These are phyloP conservation scores for Clonostachys rhizophaga DNA, from an alignment of 2,329 filamentous ascomycete genomes.

Conservation along the genomic window DNA sequence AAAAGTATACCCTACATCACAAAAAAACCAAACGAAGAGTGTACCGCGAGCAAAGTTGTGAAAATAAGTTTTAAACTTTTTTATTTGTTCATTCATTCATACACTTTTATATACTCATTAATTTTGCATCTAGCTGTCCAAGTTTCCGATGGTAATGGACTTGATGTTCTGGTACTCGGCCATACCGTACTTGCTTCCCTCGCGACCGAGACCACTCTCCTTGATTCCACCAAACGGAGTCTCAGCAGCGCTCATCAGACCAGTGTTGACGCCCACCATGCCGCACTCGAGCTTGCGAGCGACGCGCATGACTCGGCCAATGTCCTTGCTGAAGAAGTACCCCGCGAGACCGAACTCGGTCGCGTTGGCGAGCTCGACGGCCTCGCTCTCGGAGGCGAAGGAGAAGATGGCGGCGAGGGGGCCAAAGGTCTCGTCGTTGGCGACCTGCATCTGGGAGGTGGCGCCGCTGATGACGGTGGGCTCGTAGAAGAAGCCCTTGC, in stretches of 20 bases:
- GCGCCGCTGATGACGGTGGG: constrained; percentile 63
- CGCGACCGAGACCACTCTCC: constrained; percentile 30
- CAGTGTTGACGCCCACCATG: constrained; percentile 13
- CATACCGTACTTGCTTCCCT: constrained; percentile 38
- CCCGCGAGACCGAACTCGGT: constrained; percentile 64
- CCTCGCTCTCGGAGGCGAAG: constrained; percentile 64
- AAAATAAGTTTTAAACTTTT: no score
- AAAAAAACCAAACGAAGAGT: no score
- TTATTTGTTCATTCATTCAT: no score
- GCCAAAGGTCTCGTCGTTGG: constrained; percentile 65
- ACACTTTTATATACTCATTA: no score
- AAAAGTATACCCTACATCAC: no score
- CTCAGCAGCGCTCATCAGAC: constrained; percentile 25
- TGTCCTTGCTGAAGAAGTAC: constrained; percentile 55
- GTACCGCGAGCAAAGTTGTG: no score
- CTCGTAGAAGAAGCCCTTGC: constrained; percentile 62
- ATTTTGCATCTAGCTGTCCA: not conserved
- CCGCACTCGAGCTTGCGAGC: constrained; percentile 35
- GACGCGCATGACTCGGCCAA: constrained; percentile 23
- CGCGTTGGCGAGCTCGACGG: constrained; percentile 57
- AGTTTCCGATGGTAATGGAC: constrained; percentile 26
- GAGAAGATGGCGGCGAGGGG: constrained; percentile 63
- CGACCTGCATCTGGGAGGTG: constrained; percentile 58
- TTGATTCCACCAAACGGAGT: constrained; percentile 35
- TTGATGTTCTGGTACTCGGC: constrained; percentile 42